Base-by-base conservation (phyloP, 2,329 filamentous ascomycete species). In the Nemania diffusa region DNA sequence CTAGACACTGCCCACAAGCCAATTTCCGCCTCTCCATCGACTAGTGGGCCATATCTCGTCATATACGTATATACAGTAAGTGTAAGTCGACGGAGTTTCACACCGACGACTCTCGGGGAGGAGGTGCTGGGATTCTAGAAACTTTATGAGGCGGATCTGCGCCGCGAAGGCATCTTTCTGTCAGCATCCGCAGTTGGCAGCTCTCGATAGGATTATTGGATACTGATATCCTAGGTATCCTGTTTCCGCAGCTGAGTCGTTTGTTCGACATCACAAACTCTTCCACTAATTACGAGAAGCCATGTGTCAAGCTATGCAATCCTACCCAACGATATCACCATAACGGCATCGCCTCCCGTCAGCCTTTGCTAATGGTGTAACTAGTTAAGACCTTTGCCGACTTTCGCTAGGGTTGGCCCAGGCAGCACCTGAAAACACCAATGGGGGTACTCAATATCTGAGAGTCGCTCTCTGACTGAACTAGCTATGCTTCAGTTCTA, bases 291-390 rank as follows among this genome's bases (percentile, higher is more conserved):
- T 5, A 34, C 51, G 20, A 24, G 51, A 52, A 9, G 13, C 50
- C 24, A 20, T 34, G 50, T 52, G 50, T 8, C 29, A 55, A 55
- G 46, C 22, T 22, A 22, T 50, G 46, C 46, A 50, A 27, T 50
- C 46, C 24, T 27, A 50, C 24, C 46, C 46, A 50, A 27, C 46
- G 46, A 24, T 22, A 22, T 24, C 22, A 27, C 8, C 26, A 24
- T 27, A 13, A 27, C 46, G 46, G 46, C 46, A 50, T 22, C 24
- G 22, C 26, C 20, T 50, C 9, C 46, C 24, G 46, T 27, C 46
- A 50, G 46, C 46, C 24, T 50, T 24, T 50, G 22, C 11, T 7
- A 6, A 27, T 27, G 24, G 24, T 27, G 22, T 27, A 50, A 50
- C 46, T 15, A 8, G 46, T 17, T 22, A 27, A 50, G 9, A 15